Evolutionary conservation across 768 basidiomycete species (phyloP), one percentile per base, ranked within the genome.

Genomic region (Podaxis sp.): DNA sequence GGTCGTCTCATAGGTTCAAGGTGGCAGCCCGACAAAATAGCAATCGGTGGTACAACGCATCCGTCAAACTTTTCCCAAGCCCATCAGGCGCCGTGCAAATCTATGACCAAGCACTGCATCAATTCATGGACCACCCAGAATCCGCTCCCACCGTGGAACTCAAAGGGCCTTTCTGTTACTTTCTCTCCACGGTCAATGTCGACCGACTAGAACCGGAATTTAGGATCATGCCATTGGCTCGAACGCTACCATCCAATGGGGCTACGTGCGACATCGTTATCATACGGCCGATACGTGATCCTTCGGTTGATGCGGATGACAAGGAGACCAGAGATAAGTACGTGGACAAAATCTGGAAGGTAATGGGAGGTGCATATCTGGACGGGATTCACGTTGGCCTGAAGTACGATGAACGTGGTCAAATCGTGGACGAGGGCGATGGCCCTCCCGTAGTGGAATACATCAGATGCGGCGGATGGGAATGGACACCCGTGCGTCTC

Each of bases 131-230:
- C 1, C 73, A 77, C 65, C 71, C 73, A 2, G 71, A 74, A 13
- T 72, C 72, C 9, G 61, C 69, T 55, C 63, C 76, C 1, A 67
- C 74, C n/a, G 69, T 84, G 11, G 76, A 79, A 38, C 63, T 93
- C 9, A 66, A 78, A 2, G 95, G 93, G 1, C 93, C 93, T 4
- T 97, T 95, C 68, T 78, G 81, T 27, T 98, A 98, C 73, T 91
- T 97, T 70, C 73, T 95, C 25, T 84, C 89, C 7, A 89, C 90
- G 0, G 79, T 89, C 56, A 91, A 93, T 62, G 90, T 90, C 46
- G 91, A 93, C 72, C 82, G 96, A 11, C 77, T 98, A 64, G 96
- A 98, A 72, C 84, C 90, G 4, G 70, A 77, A 11, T 96, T 98
- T 71, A 79, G 84, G 61, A 90, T 97, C 61, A 77, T 85, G 14